Percentiles rank a stretch among this genome's conserved stretches.
These are phyloP conservation scores for Apiospora malaysiana DNA, from an alignment of 2,329 filamentous ascomycete genomes.

Conservation along the genomic window DNA sequence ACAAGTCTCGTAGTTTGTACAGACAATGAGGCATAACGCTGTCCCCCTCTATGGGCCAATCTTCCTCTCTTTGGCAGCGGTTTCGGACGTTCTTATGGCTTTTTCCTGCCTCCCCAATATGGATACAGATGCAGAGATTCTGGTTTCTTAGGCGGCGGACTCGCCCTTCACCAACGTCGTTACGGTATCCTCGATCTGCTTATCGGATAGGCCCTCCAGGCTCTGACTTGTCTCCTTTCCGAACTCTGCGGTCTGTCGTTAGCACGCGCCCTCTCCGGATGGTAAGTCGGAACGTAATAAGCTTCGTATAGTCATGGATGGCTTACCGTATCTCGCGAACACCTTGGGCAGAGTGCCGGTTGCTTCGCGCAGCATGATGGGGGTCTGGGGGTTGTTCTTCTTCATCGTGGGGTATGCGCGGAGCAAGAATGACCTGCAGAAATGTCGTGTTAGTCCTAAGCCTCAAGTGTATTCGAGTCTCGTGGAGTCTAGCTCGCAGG, in stretches of 20 bases:
- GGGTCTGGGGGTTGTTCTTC: constrained; percentile 94
- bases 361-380: constrained; percentile 95
- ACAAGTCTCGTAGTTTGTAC: constrained; percentile 10
- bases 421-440: constrained; percentile 80
- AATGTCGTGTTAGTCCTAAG: background rate
- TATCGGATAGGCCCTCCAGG: constrained; percentile 63
- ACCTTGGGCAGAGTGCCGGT: constrained; percentile 82
- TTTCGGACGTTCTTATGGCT: background rate
- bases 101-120: background rate
- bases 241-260: constrained; percentile 48
- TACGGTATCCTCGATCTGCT: constrained; percentile 66
- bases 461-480: background rate
- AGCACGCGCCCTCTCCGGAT: constrained; percentile 25
- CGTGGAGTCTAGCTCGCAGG: background rate
- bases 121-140: background rate
- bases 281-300: background rate
- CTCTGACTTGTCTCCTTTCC: constrained; percentile 63
- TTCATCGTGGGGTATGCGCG: constrained; percentile 98
- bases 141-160: background rate
- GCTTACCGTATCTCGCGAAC: constrained; percentile 89
- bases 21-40: constrained; percentile 1
- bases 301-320: background rate
- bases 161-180: constrained; percentile 58
- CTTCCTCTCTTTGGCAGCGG: background rate
- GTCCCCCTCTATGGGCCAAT: background rate